Conservation (phyloP, 208 protist genomes). For the Endotrypanum monterogeii region DNA sequence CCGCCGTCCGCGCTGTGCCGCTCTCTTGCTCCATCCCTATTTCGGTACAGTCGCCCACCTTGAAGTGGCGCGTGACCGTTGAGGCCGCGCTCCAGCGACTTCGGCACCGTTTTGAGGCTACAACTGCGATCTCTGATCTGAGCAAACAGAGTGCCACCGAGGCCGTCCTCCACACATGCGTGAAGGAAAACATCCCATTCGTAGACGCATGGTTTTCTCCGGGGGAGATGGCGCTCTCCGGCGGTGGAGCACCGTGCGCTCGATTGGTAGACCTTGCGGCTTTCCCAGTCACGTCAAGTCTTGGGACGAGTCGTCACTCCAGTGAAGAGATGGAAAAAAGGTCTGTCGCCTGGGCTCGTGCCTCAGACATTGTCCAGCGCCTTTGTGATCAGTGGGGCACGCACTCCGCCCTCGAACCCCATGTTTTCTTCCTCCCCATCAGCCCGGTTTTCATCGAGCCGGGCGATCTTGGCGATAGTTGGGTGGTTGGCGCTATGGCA, state of each 20-base stretch:
- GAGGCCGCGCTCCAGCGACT: conserved; percentile 10
- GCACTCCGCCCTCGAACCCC: conserved; percentile 11
- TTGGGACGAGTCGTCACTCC: conserved; percentile 9
- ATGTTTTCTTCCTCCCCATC: conserved; percentile 11
- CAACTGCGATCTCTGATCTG: not conserved
- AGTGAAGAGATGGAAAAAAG: not conserved
- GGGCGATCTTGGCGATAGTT: conserved; percentile 62
- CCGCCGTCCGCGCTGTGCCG: conserved; percentile 12
- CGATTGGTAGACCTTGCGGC: not conserved
- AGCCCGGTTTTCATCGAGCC: conserved; percentile 38
- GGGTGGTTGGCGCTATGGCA: conserved; percentile 63
- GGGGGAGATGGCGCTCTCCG: conserved; percentile 28
- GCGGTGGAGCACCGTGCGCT: not conserved
- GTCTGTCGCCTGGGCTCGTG: conserved; percentile 1
- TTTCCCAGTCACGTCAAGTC: not conserved
- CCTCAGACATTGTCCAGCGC: conserved; percentile 6
- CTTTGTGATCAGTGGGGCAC: not conserved
- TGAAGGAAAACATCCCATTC: conserved; percentile 27
- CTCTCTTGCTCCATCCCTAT: not conserved
- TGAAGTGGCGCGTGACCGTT: not conserved
- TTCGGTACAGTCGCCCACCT: not conserved
- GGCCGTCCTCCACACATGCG: conserved; percentile 4
- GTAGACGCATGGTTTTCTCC: conserved; percentile 36
- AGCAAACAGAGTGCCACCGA: not conserved
- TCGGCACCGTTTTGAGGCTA: not conserved